These are phyloP conservation scores for Lathyrus oleraceus DNA, from an alignment of 306 rosid species.

Conservation along the genomic window DNA sequence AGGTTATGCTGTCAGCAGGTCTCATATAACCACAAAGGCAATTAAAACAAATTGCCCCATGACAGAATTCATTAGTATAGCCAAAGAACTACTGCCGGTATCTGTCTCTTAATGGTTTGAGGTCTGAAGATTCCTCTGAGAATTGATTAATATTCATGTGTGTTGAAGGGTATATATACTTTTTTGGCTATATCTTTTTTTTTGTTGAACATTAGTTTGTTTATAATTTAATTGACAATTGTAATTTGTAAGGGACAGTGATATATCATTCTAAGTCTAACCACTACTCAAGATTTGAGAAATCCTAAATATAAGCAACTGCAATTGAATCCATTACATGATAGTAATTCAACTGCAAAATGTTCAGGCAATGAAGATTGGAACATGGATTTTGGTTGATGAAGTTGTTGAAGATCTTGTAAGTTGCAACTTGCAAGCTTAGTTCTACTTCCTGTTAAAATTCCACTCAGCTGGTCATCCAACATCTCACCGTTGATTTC, in stretches of 20 bases:
- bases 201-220: background rate
- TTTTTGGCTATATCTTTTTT: background rate
- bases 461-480: constrained; percentile 4
- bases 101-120: constrained; percentile 25
- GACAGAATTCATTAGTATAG: constrained; percentile 76
- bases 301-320: too few species aligned
- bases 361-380: too few species aligned
- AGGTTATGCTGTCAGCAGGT: constrained; percentile 85
- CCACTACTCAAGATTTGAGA: background rate
- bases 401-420: constrained; percentile 52
- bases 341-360: too few species aligned
- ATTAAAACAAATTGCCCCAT: constrained; percentile 89
- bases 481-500: background rate
- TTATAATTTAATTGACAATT: constrained; percentile 9
- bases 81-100: constrained; percentile 56
- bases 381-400: constrained; percentile 42
- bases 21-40: constrained; percentile 79
- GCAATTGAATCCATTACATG: too few species aligned
- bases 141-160: constrained; percentile 23
- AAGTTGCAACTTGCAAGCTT: constrained; percentile 32
- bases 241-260: background rate
- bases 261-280: background rate
- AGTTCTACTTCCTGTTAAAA: constrained; percentile 22
- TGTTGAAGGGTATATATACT: constrained; percentile 7
- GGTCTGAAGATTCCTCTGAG: constrained; percentile 15